Conservation (phyloP, 2,329 filamentous ascomycete genomes). For the Alternaria dauci region DNA sequence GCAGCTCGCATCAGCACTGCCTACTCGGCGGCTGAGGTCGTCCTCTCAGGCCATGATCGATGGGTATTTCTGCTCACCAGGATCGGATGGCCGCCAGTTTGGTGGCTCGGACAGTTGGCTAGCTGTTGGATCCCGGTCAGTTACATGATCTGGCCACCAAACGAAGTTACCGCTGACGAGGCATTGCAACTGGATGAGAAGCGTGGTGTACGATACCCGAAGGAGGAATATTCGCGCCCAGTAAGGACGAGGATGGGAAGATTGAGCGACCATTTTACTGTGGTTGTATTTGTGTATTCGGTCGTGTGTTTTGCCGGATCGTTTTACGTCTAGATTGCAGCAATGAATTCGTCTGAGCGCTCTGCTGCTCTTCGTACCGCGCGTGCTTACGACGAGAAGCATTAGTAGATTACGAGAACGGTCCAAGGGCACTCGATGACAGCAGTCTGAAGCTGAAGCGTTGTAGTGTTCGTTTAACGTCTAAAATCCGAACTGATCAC, state of each 20-base stretch:
- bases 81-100: slow-evolving; percentile 5
- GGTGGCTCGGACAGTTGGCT: slow-evolving; percentile 1
- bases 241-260: neutral
- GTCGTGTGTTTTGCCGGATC: neutral
- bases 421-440: neutral
- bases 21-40: neutral
- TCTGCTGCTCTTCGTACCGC: neutral
- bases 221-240: neutral
- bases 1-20: neutral
- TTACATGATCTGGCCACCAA: neutral
- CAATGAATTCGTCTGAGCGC: neutral
- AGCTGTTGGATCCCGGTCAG: slow-evolving; percentile 1
- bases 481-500: no score
- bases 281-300: neutral
- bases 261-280: neutral
- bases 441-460: neutral
- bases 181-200: neutral
- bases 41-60: neutral
- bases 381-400: neutral
- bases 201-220: neutral
- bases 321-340: neutral
- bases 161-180: neutral
- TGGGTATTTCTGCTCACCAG: slow-evolving; percentile 2
- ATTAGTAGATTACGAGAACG: neutral
- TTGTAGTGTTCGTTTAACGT: neutral